Base-by-base conservation (phyloP, 768 basidiomycete species). In the Suillus lakei region DNA sequence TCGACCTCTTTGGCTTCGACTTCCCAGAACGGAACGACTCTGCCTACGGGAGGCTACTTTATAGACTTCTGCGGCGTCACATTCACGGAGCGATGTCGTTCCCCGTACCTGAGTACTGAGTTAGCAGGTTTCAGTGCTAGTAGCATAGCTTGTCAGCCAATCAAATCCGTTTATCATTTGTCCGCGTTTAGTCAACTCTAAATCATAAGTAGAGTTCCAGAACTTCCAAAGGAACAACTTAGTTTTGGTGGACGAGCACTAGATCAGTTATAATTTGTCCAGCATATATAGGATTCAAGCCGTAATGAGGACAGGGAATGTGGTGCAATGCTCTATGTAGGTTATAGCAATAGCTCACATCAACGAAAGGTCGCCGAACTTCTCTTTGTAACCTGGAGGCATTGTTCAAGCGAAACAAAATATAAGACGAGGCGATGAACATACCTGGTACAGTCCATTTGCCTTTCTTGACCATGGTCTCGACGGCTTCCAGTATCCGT, bases 371-470 rank as follows among this genome's bases (percentile, higher is more conserved):
- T 97, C 94, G 75, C 95, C 95, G 78, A 96, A 97, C 84, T 96
- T 96, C 87, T 97, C 95, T 85, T 93, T 90, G 88, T 93, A 93
- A 43, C 92, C 91, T 92, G 71, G 39, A 60, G 23, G 46, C 64
- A 46, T 44, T 69, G 38, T 64, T 67, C n/a, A 12, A 41, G 21
- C 32, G 6, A 41, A n/a, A 21, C 18, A 39, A 55, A 36, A 21
- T 21, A 28, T 28, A 21, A 46, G 1, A 34, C 18, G 18, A 2
- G 18, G 18, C 23, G 18, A 18, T 21, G 41, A n/a, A 73, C 84
- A 62, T 76, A 91, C 96, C 96, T 73, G 97, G 97, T 65, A 98
- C 96, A 73, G 91, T 95, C 91, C 95, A 98, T 84, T 98, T 98
- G 80, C 96, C 96, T 83, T 98, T 96, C 87, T 91, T 90, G 68